Conservation (phyloP, 805 yeast genomes). For the Myxozyma vanderwaltii region DNA sequence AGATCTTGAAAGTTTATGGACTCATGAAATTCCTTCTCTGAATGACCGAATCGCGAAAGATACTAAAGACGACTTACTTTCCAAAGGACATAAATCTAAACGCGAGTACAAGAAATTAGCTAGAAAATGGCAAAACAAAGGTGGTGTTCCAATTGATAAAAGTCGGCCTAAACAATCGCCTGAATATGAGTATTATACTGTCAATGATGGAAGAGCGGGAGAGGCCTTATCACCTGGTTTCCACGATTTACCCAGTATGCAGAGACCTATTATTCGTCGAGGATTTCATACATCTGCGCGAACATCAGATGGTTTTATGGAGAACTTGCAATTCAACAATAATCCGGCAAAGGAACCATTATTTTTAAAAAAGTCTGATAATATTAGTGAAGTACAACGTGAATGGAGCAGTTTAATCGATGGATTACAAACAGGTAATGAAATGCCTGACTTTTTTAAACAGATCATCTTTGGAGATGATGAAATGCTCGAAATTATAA, state of each 20-base stretch:
- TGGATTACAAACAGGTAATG: neutral
- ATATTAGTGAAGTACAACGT: too few species aligned
- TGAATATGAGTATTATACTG: conserved; percentile 6
- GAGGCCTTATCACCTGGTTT: conserved; percentile 1
- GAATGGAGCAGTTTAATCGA: neutral
- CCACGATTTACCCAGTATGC: neutral
- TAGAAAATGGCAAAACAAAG: conserved; percentile 11
- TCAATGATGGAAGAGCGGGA: neutral
- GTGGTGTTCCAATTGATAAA: conserved; percentile 6
- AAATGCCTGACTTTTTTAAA: neutral
- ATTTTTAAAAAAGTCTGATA: too few species aligned
- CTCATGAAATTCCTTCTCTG: conserved; percentile 28
- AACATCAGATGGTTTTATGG: neutral
- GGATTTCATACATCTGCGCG: conserved; percentile 6
- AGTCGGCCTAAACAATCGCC: conserved; percentile 12
- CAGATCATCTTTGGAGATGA: neutral
- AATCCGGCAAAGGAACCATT: neutral
- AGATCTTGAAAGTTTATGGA: conserved; percentile 72
- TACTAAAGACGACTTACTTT: neutral
- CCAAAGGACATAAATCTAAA: conserved; percentile 6
- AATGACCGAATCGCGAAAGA: conserved; percentile 1
- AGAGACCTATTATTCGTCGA: conserved; percentile 1
- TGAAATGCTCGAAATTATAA: neutral
- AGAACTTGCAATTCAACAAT: neutral
- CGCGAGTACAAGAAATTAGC: conserved; percentile 7